These are phyloP conservation scores for Protomyces inouyei DNA, from an alignment of 1,139 yeast species.

Conservation along the genomic window DNA sequence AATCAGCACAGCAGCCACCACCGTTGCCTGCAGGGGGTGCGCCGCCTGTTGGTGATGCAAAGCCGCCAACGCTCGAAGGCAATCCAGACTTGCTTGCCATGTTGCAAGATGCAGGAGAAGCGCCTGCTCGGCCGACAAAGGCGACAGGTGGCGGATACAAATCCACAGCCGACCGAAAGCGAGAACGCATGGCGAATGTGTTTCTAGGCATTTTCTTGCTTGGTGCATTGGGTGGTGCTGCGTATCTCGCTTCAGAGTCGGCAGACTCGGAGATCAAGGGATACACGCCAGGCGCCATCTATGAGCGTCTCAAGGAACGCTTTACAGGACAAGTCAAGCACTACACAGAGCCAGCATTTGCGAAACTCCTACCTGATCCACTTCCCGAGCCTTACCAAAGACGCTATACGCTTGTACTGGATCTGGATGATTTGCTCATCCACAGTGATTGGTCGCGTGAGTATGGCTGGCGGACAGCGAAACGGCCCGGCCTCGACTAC, in stretches of 20 bases:
- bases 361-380: conserved; percentile 85
- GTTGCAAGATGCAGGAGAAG: conserved; percentile 21
- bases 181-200: conserved; percentile 61
- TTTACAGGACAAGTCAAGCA: conserved; percentile 70
- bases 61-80: conserved; percentile 17
- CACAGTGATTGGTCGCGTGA: conserved; percentile 91
- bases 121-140: conserved; percentile 1
- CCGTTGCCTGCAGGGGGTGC: not conserved
- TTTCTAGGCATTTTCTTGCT: conserved; percentile 49
- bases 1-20: not conserved
- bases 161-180: conserved; percentile 34
- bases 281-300: conserved; percentile 57
- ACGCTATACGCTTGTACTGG: conserved; percentile 82
- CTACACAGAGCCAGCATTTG: conserved; percentile 91
- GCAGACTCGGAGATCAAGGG: conserved; percentile 55
- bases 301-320: conserved; percentile 65
- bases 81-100: conserved; percentile 9
- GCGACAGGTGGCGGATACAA: conserved; percentile 39
- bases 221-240: conserved; percentile 59
- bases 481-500: conserved; percentile 97
- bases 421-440: conserved; percentile 81
- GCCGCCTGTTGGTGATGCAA: not conserved
- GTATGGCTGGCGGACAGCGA: conserved; percentile 97
- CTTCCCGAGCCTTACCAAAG: conserved; percentile 90
- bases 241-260: conserved; percentile 58